Conservation (phyloP, 305 asterid species). For the Lippia alba region DNA sequence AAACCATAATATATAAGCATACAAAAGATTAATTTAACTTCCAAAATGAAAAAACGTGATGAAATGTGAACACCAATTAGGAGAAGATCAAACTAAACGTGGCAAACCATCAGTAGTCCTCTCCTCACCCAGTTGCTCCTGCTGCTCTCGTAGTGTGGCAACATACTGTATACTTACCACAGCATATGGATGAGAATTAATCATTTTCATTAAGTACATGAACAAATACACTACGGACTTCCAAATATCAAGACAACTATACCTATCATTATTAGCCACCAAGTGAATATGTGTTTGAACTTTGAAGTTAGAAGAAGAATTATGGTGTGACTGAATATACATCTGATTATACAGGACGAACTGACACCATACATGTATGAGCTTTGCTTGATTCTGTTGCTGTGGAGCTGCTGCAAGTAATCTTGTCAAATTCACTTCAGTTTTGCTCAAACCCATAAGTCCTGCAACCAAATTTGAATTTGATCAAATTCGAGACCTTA, state of each 20-base stretch:
- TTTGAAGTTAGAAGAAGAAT: background rate
- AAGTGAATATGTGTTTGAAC: slow-evolving; percentile 17
- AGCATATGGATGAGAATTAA: slow-evolving; percentile 4
- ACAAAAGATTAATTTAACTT: background rate
- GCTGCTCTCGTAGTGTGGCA: slow-evolving; percentile 80
- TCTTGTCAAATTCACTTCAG: slow-evolving; percentile 84
- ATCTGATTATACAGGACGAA: slow-evolving; percentile 33
- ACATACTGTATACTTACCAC: slow-evolving; percentile 63
- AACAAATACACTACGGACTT: background rate
- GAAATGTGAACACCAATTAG: slow-evolving; percentile 19
- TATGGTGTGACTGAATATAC: slow-evolving; percentile 23
- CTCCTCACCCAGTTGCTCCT: slow-evolving; percentile 89
- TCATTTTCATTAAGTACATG: background rate
- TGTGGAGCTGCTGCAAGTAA: slow-evolving; percentile 81
- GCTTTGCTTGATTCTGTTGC: slow-evolving; percentile 85
- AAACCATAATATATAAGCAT: background rate
- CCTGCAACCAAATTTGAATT: slow-evolving; percentile 8
- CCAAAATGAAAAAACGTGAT: background rate
- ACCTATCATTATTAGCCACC: slow-evolving; percentile 1
- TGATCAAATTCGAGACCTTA: too few relatives aligned
- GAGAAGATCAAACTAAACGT: slow-evolving; percentile 53
- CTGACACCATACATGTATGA: slow-evolving; percentile 69
- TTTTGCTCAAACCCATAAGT: slow-evolving; percentile 79
- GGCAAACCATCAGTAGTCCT: slow-evolving; percentile 79
- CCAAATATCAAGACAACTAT: background rate